Evolutionary conservation across 1,139 yeast genomes (phyloP).

Genomic region (Hyphopichia fennica): DNA sequence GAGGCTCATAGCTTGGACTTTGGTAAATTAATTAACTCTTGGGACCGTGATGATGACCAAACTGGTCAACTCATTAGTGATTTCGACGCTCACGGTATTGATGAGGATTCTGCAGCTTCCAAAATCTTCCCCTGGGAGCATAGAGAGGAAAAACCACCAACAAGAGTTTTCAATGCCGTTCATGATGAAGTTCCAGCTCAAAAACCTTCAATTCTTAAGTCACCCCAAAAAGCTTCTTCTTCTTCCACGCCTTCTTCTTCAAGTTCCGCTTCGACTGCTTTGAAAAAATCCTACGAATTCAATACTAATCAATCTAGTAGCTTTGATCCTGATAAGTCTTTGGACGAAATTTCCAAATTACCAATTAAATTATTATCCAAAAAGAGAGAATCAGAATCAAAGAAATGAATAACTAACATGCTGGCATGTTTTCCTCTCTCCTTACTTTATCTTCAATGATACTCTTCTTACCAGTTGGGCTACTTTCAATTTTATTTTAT

Average conservation of each 20-base stretch:
- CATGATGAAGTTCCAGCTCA: neutral
- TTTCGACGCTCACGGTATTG: neutral
- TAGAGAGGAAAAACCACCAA: conserved; percentile 21
- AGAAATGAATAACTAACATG: neutral
- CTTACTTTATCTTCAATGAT: neutral
- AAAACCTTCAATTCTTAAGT: neutral
- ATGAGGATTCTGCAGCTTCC: conserved; percentile 15
- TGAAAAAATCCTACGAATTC: conserved; percentile 3
- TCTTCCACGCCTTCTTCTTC: conserved; percentile 1
- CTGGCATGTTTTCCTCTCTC: neutral
- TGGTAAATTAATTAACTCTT: conserved; percentile 23
- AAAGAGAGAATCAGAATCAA: conserved; percentile 7
- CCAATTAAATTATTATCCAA: conserved; percentile 24
- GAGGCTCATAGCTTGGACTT: conserved; percentile 39
- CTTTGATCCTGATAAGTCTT: conserved; percentile 25
- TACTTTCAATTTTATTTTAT: neutral
- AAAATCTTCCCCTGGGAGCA: conserved; percentile 50
- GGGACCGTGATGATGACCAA: conserved; percentile 20
- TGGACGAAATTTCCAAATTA: conserved; percentile 24
- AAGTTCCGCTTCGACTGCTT: conserved; percentile 2
- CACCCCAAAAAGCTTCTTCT: neutral
- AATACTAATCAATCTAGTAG: conserved; percentile 1
- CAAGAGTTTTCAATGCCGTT: conserved; percentile 13
- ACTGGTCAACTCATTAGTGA: neutral
- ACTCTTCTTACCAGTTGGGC: neutral